Evolutionary conservation across 495 filamentous ascomycete genomes (phyloP), one percentile per base, ranked within the genome.

Genomic region (Chaetomidium leptoderma): DNA sequence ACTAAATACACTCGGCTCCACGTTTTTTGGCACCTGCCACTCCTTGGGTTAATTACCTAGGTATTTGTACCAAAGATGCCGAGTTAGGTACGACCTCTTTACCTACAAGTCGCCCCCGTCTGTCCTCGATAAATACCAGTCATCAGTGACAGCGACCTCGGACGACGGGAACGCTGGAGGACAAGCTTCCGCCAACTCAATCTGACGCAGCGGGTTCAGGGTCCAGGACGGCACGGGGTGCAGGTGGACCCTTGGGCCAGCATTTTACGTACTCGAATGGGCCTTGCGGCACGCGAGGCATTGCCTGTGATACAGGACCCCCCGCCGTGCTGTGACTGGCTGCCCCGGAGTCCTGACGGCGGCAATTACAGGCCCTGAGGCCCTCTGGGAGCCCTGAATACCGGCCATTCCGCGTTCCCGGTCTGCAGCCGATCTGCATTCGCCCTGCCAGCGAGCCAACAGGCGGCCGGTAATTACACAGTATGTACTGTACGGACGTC

Each of bases 221-320:
- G 45, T 40, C 53, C 55, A 50, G 19, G 24, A 33, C 47, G 46
- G 63, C 60, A 36, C 35, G 53, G 45, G 36, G n/a, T n/a, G n/a
- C n/a, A n/a, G 39, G 49, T 44, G 58, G 46, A 35, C 40, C 53
- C 45, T 36, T 58, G 60, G 65, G 66, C 61, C 64, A 57, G 62
- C 61, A 27, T 67, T 53, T 67, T 70, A 70, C 67, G 64, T 70
- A 70, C 67, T 53, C 39, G 52, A 62, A 58, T 61, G 49, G 43
- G n/a, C 32, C 39, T 53, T 53, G 56, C 55, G 21, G 58, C 64
- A 55, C 63, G 53, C 63, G 55, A 59, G 61, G 26, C 51, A 51
- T 47, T 19, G 33, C 29, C 37, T 46, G 55, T 33, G 26, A 45
- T 39, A 55, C 44, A 45, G 43, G 21, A 27, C 10, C 32, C 47